Evolutionary conservation across 164 flowering plant species (phyloP).

Genomic region (Buxus sempervirens): DNA sequence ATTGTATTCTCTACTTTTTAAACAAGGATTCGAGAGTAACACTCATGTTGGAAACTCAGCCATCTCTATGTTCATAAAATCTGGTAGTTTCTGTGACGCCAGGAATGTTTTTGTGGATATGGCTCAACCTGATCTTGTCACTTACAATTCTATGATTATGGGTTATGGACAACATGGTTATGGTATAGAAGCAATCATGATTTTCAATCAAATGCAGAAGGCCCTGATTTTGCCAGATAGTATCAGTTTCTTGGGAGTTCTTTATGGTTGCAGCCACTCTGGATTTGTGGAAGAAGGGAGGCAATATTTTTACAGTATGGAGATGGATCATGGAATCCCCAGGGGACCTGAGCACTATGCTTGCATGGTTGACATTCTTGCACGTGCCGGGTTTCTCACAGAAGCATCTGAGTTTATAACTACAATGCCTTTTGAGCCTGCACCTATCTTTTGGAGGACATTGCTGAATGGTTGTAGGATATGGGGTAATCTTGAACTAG

Average conservation of each 20-base stretch:
- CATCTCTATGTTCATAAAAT: constrained; percentile 32
- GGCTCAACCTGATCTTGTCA: constrained; percentile 12
- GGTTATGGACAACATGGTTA: constrained; percentile 27
- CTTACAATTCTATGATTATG: constrained; percentile 26
- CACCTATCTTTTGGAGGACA: constrained; percentile 25
- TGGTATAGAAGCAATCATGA: constrained; percentile 14
- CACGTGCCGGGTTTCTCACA: constrained; percentile 23
- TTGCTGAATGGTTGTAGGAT: constrained; percentile 33
- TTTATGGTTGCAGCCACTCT: constrained; percentile 30
- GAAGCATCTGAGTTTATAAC: constrained; percentile 18
- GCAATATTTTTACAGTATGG: constrained; percentile 17
- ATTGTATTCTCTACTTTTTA: constrained; percentile 27
- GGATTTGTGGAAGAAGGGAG: constrained; percentile 26
- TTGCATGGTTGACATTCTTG: constrained; percentile 25
- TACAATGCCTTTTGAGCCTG: constrained; percentile 24
- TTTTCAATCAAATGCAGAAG: constrained; percentile 29
- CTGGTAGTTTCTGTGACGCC: constrained; percentile 21
- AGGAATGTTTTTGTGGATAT: constrained; percentile 11
- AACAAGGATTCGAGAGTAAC: constrained; percentile 23
- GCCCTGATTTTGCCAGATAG: constrained; percentile 23
- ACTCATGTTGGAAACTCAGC: constrained; percentile 25
- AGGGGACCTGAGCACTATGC: constrained; percentile 23
- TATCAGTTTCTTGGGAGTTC: constrained; percentile 30
- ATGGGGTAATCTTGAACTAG: constrained; percentile 23
- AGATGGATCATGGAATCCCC: constrained; percentile 15